Evolutionary conservation across 208 protist genomes (phyloP), one percentile per base, ranked within the genome.

Genomic region (Leishmania guyanensis): DNA sequence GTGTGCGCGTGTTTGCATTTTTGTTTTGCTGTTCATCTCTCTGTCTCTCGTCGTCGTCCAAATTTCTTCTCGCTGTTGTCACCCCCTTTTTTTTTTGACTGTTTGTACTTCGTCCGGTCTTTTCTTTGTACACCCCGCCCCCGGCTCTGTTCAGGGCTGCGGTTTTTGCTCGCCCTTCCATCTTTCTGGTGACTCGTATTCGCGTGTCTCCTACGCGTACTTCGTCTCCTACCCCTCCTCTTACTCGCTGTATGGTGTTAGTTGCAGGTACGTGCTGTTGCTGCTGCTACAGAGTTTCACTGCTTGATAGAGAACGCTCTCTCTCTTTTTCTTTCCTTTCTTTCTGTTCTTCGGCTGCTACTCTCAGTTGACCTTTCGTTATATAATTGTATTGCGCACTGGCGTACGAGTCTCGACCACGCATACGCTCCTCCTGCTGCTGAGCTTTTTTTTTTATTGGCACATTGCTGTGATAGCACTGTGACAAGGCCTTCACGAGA

Each of bases 231-330:
- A 51, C 26, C 20, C 26, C 48, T 70, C 26, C 20, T 51, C 3
- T 16, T 17, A 16, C 46, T 51, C 22, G 43, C 69, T 48, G 69
- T 54, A 54, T 26, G 22, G 69, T 29, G 46, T 16, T 8, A 36
- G 17, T 36, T 26, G 69, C 22, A 36, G 20, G 36, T 73, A 12
- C 46, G 51, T 54, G 22, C 69, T 48, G 69, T 22, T 54, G 43
- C 39, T 14, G 46, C 69, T 26, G n/a, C 69, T 5, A 46, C 33
- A 16, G 48, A 51, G 16, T 8, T 33, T 71, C 46, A 54, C 20
- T 64, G 72, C 51, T 75, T 33, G 71, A 75, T 75, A 46, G 51
- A 75, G 48, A 10, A 53, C 29, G 5, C 22, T n/a, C 26, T 64
- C n/a, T 3, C 48, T 53, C 33, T 53, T 33, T 65, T 33, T 8